A percentile compares a stretch with the other conserved stretches of the same genome.
phyloP scores from a whole-genome alignment of 148 eudicot genomes.

The Vaccinium corymbosum region DNA sequence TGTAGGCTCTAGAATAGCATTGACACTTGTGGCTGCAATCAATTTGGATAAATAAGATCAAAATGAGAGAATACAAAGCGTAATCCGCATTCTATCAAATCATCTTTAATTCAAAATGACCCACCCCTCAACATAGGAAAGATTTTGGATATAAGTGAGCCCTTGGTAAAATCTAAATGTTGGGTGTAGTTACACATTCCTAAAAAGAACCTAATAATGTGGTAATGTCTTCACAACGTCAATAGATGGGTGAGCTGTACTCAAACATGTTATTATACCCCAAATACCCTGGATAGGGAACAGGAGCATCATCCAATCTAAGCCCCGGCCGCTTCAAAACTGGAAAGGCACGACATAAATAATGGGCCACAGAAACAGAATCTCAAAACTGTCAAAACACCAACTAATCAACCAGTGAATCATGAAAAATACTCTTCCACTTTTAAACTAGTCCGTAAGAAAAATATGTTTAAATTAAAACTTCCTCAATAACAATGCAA shows the following conservation, averaged over 20 bases:
- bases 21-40: constrained; percentile 49
- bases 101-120: not conserved
- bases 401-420: not conserved
- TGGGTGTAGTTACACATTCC: not conserved
- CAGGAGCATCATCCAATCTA: not conserved
- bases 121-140: not conserved
- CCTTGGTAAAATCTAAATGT: not conserved
- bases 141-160: not conserved
- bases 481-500: not conserved
- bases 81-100: not conserved
- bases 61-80: not conserved
- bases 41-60: not conserved
- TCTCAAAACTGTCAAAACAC: not conserved
- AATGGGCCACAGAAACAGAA: not conserved
- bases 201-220: not conserved
- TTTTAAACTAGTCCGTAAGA: not conserved
- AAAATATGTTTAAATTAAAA: not conserved
- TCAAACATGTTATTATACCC: not conserved
- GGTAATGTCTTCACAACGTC: not conserved
- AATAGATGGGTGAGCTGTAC: not conserved
- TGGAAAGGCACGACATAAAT: not conserved
- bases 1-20: constrained; percentile 49
- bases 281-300: not conserved
- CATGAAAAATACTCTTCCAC: not conserved
- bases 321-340: not conserved